A percentile compares a stretch with the other conserved stretches of the same genome.
These are phyloP conservation scores for Ceratobasidium sp. DNA, from an alignment of 1,284 basidiomycete genomes.

Conservation along the genomic window DNA sequence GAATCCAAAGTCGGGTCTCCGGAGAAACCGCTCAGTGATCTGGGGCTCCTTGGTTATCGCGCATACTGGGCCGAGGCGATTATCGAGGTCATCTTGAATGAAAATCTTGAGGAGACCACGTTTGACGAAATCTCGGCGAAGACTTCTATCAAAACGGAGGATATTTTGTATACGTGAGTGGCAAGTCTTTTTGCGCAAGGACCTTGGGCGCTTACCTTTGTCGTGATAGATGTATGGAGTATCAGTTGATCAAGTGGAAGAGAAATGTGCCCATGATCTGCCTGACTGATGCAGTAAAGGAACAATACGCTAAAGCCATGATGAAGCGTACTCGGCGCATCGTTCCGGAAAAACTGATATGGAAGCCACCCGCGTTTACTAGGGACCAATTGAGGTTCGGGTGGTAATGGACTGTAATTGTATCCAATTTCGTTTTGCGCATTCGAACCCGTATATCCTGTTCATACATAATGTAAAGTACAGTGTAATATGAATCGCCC, in stretches of 20 bases:
- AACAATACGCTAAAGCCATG: constrained; percentile 88
- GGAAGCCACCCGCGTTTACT: constrained; percentile 96
- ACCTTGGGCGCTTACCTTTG: constrained; percentile 48
- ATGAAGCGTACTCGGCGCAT: constrained; percentile 86
- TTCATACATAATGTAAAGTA: constrained; percentile 37
- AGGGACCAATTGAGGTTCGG: constrained; percentile 91
- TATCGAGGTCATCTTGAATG: constrained; percentile 87
- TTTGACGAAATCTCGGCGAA: constrained; percentile 98
- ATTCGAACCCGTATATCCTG: constrained; percentile 13
- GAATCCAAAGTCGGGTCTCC: constrained; percentile 96
- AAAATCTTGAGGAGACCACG: constrained; percentile 81
- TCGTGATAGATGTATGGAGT: constrained; percentile 82
- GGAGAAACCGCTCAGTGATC: constrained; percentile 96
- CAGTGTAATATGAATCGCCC: constrained; percentile 28
- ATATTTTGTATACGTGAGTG: constrained; percentile 97
- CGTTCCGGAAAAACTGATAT: constrained; percentile 82
- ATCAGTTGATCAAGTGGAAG: constrained; percentile 96
- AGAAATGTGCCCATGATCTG: constrained; percentile 96
- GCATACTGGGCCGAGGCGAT: constrained; percentile 99
- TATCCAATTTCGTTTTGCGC: background rate
- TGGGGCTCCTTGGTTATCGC: constrained; percentile 93
- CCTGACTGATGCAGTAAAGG: constrained; percentile 90
- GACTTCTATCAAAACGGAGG: constrained; percentile 96
- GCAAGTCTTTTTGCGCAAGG: constrained; percentile 32
- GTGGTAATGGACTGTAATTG: constrained; percentile 65